A percentile compares a stretch with the other conserved stretches of the same genome.
These are phyloP conservation scores for Xylariaceae sp. DNA, from an alignment of 2,329 filamentous ascomycete species.

Conservation along the genomic window DNA sequence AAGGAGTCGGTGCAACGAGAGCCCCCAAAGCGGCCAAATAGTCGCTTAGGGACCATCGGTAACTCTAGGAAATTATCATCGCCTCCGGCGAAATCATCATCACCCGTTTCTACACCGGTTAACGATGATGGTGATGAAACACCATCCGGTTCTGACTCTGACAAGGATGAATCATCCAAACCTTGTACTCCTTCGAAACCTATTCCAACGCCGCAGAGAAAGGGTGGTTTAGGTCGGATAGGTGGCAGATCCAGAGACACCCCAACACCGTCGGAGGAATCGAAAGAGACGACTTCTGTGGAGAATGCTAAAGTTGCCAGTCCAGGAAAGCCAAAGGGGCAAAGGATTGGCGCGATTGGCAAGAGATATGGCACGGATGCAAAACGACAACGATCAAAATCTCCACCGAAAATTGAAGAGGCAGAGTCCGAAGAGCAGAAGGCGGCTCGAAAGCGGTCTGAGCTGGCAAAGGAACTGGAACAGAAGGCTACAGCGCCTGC, in stretches of 20 bases:
- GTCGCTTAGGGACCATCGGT: slow-evolving; percentile 25
- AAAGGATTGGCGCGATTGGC: slow-evolving; percentile 33
- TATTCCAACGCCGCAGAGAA: slow-evolving; percentile 13
- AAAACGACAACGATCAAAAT: slow-evolving; percentile 20
- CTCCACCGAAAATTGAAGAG: slow-evolving; percentile 22
- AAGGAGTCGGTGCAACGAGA: slow-evolving; percentile 24
- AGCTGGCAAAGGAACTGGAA: slow-evolving; percentile 54
- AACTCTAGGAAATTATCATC: slow-evolving; percentile 35
- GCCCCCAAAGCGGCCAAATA: slow-evolving; percentile 10
- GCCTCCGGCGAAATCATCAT: slow-evolving; percentile 26
- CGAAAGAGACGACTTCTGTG: neutral
- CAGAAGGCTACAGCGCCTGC: slow-evolving; percentile 52
- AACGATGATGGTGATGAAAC: slow-evolving; percentile 28
- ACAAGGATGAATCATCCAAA: slow-evolving; percentile 7
- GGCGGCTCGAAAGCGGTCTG: slow-evolving; percentile 54
- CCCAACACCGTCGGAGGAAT: slow-evolving; percentile 8
- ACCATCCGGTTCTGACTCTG: slow-evolving; percentile 29
- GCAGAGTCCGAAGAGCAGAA: slow-evolving; percentile 38
- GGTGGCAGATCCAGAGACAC: slow-evolving; percentile 26
- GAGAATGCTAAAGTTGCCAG: slow-evolving; percentile 8
- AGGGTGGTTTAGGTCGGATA: slow-evolving; percentile 29
- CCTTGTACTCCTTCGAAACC: slow-evolving; percentile 5
- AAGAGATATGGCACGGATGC: slow-evolving; percentile 19
- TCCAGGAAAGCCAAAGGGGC: slow-evolving; percentile 17
- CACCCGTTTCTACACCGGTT: slow-evolving; percentile 20